These are phyloP conservation scores for Termitomyces sp. DNA, from an alignment of 768 basidiomycete genomes.

Conservation along the genomic window DNA sequence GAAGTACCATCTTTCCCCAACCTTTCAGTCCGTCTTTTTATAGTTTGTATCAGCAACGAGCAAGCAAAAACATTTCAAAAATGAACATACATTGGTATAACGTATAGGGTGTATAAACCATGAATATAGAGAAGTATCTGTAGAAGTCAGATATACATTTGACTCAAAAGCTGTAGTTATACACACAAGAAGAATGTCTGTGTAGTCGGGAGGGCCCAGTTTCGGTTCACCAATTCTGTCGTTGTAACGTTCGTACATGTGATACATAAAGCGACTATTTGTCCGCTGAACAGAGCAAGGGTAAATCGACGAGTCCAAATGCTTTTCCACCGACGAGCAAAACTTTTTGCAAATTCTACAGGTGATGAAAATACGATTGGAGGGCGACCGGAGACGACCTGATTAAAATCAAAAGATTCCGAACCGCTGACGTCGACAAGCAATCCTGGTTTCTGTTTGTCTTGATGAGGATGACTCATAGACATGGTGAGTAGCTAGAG, in stretches of 20 bases:
- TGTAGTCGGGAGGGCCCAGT: conserved; percentile 74
- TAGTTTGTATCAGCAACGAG: not conserved
- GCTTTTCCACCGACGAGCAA: conserved; percentile 60
- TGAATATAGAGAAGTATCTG: conserved; percentile 76
- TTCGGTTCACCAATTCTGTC: conserved; percentile 62
- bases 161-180: not conserved
- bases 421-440: conserved; percentile 7
- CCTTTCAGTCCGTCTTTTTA: conserved; percentile 73
- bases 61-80: not conserved
- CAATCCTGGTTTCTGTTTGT: conserved; percentile 12
- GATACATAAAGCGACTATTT: conserved; percentile 82
- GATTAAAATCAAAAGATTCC: conserved; percentile 5
- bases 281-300: conserved; percentile 68
- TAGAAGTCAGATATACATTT: not conserved
- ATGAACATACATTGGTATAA: conserved; percentile 70
- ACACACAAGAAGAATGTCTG: conserved; percentile 82
- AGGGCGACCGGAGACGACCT: conserved; percentile 35
- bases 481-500: conserved; percentile 5
- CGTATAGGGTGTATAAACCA: conserved; percentile 82
- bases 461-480: not conserved
- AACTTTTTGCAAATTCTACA: conserved; percentile 44
- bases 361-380: conserved; percentile 64
- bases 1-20: conserved; percentile 67
- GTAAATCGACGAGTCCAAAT: conserved; percentile 75
- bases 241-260: conserved; percentile 88